Evolutionary conservation across 73 alveolate species (phyloP).

Genomic region (Paramecium octaurelia): DNA sequence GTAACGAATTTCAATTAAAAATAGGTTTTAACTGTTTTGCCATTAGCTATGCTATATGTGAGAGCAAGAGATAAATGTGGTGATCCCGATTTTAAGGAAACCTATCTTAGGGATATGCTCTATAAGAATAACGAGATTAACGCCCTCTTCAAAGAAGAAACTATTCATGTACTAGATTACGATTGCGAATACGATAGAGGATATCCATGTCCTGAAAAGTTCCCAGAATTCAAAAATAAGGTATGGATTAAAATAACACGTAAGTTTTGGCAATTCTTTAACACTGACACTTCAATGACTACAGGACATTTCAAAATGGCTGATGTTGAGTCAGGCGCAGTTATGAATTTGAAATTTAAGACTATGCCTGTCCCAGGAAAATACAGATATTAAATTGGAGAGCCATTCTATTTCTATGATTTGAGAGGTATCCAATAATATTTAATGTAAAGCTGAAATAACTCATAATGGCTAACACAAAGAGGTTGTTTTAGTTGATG

Average conservation of each 20-base stretch:
- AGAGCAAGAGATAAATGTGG: conserved; percentile 63
- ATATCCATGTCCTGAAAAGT: conserved; percentile 70
- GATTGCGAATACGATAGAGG: conserved; percentile 82
- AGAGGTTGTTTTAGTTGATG: conserved; percentile 61
- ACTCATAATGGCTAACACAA: conserved; percentile 60
- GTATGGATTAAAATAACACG: neutral
- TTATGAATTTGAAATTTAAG: conserved; percentile 82
- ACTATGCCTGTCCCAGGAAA: conserved; percentile 87
- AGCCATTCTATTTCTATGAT: conserved; percentile 82
- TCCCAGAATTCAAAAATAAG: conserved; percentile 83
- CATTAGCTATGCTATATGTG: conserved; percentile 50
- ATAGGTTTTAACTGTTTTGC: conserved; percentile 53
- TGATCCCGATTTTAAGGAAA: conserved; percentile 64
- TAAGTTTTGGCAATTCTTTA: conserved; percentile 79
- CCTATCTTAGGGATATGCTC: conserved; percentile 71
- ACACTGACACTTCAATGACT: conserved; percentile 76
- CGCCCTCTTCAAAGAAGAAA: conserved; percentile 75
- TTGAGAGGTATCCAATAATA: conserved; percentile 41
- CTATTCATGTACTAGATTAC: conserved; percentile 82
- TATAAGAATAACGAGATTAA: conserved; percentile 76
- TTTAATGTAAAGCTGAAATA: conserved; percentile 42
- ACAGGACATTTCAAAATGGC: conserved; percentile 83
- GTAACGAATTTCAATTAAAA: neutral
- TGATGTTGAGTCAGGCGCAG: conserved; percentile 85
- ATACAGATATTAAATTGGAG: conserved; percentile 79